Conservation (phyloP, 208 protist species). For the Borovskyia barvae region DNA sequence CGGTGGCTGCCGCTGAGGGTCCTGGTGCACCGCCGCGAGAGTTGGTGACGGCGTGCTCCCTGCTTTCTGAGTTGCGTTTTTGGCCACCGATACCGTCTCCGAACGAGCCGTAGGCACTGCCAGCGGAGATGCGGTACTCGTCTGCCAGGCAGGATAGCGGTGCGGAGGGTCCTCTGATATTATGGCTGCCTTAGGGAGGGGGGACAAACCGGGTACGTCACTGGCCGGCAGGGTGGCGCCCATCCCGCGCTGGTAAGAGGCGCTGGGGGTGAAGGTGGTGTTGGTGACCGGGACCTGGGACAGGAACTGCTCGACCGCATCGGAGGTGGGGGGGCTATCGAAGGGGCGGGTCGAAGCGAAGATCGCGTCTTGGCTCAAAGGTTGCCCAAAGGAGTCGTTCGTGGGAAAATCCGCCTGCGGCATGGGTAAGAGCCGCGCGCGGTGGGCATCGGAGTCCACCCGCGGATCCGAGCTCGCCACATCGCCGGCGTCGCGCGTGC, state of each 20-base stretch:
- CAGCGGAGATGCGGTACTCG: neutral
- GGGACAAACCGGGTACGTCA: conserved; percentile 30
- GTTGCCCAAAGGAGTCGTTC: conserved; percentile 49
- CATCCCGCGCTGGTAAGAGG: neutral
- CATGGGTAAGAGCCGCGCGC: no score
- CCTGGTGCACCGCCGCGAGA: neutral
- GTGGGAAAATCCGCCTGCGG: conserved; percentile 1
- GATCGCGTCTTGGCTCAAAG: conserved; percentile 20
- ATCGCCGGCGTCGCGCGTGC: neutral
- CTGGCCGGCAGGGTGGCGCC: conserved; percentile 13
- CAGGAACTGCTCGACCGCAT: conserved; percentile 40
- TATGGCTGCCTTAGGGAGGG: conserved; percentile 9
- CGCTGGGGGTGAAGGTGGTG: conserved; percentile 3
- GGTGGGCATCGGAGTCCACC: neutral
- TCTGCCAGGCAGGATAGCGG: neutral
- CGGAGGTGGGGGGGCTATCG: conserved; percentile 8
- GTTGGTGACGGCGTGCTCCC: no score
- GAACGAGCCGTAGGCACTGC: no score
- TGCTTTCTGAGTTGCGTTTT: no score
- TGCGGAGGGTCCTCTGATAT: conserved; percentile 5
- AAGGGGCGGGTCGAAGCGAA: conserved; percentile 43
- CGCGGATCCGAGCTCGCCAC: neutral
- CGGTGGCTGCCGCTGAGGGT: conserved; percentile 1
- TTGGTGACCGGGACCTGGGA: conserved; percentile 11
- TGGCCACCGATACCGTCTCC: no score